Conservation (phyloP, 1,284 basidiomycete species). For the Pseudomicrostroma phylloplanum region DNA sequence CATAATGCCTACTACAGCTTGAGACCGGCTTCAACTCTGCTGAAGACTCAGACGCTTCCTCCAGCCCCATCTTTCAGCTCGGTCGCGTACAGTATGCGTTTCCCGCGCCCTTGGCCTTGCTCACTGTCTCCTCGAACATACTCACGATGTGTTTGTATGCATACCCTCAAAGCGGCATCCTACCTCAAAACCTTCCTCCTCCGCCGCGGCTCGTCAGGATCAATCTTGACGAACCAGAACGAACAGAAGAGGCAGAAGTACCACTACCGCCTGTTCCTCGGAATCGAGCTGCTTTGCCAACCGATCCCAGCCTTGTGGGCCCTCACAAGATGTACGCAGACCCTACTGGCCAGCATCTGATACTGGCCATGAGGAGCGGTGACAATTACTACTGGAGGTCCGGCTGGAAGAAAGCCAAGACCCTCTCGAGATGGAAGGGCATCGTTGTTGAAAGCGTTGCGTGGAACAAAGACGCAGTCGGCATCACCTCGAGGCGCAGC, state of each 20-base stretch:
- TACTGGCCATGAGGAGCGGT: conserved; percentile 76
- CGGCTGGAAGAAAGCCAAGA: conserved; percentile 39
- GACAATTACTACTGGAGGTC: conserved; percentile 77
- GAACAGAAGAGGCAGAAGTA: conserved; percentile 39
- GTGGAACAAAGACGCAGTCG: conserved; percentile 61
- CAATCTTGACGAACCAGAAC: conserved; percentile 46
- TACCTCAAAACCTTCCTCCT: conserved; percentile 9
- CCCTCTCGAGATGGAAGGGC: conserved; percentile 64
- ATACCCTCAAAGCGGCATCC: conserved; percentile 12
- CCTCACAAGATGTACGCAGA: conserved; percentile 55
- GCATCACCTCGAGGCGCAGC: neutral
- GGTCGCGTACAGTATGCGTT: conserved; percentile 48
- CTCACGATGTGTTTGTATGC: conserved; percentile 44
- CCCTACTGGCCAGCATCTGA: conserved; percentile 80
- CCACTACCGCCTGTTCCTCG: conserved; percentile 34
- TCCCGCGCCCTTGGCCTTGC: conserved; percentile 35
- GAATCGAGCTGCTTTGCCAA: conserved; percentile 22
- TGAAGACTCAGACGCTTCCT: conserved; percentile 15
- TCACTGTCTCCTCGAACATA: conserved; percentile 44
- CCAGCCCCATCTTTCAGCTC: conserved; percentile 43
- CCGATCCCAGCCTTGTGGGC: conserved; percentile 21
- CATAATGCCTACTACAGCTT: conserved; percentile 8
- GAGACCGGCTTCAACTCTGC: conserved; percentile 37
- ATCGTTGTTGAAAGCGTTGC: conserved; percentile 78
- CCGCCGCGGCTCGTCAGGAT: conserved; percentile 41